These are phyloP conservation scores for Saturnispora besseyi DNA, from an alignment of 805 yeast species.

Conservation along the genomic window DNA sequence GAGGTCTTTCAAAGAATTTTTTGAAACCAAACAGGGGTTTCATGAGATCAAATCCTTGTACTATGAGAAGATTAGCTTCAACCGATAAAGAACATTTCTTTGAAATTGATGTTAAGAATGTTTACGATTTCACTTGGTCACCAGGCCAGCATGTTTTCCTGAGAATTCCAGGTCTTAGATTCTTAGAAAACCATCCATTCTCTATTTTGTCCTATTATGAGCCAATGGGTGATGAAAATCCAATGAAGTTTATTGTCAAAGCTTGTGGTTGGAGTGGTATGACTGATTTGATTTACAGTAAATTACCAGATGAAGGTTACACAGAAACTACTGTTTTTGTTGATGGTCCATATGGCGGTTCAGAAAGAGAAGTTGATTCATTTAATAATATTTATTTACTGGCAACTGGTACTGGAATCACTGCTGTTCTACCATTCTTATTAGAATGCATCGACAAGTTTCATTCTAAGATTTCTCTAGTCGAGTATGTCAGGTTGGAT, in stretches of 20 bases:
- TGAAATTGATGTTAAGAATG: slow-evolving; percentile 27
- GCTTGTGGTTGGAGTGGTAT: slow-evolving; percentile 35
- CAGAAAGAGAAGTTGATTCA: slow-evolving; percentile 34
- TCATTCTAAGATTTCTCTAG: slow-evolving; percentile 12
- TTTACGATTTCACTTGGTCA: slow-evolving; percentile 34
- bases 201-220: slow-evolving; percentile 34
- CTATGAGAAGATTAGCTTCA: slow-evolving; percentile 24
- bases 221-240: slow-evolving; percentile 13
- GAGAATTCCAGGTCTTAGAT: slow-evolving; percentile 35
- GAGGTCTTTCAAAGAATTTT: slow-evolving; percentile 37
- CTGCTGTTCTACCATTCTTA: slow-evolving; percentile 39
- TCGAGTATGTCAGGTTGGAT: slow-evolving; percentile 30
- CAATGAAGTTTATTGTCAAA: slow-evolving; percentile 36
- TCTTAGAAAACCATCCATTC: slow-evolving; percentile 50
- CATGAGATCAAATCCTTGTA: slow-evolving; percentile 20
- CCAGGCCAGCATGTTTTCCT: slow-evolving; percentile 51
- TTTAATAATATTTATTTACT: slow-evolving; percentile 37
- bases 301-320: slow-evolving; percentile 22
- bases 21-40: slow-evolving; percentile 36
- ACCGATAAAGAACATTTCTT: slow-evolving; percentile 31
- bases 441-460: slow-evolving; percentile 21
- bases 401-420: slow-evolving; percentile 45
- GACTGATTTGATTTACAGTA: slow-evolving; percentile 29
- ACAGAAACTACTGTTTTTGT: slow-evolving; percentile 27
- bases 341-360: slow-evolving; percentile 58